Base-by-base conservation (phyloP, 306 rosid genomes). In the Rosa rugosa region DNA sequence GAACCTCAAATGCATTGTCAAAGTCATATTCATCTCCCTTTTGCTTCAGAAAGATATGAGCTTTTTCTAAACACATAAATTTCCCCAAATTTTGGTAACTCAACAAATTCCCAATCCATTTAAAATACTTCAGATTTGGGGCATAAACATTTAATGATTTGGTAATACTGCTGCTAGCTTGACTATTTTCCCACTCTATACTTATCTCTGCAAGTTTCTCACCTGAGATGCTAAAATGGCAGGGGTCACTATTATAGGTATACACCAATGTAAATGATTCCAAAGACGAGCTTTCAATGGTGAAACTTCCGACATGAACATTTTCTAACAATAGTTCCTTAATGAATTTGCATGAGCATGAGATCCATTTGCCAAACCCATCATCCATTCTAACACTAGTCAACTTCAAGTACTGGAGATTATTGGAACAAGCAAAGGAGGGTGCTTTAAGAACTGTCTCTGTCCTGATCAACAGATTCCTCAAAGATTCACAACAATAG, bases 201-300 rank as follows among this genome's bases (percentile, higher is more conserved):
- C 2, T 14, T 25, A 77, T 14, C 23, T 11, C 16, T 8, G 7
- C 50, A 16, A 77, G 75, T 22, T 36, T 50, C 66, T 50, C 74
- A 11, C 51, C 80, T 8, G 42, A 77, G 38, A 77, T 45, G 17
- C 12, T 50, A 9, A 68, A 34, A 67, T 66, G 74, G 13, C 44
- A 3, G 51, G 65, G 36, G 8, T 51, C 66, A 14, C 36, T 0
- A 18, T 38, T 4, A 31, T 11, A 62, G 67, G 18, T n/a, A 27
- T 11, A 23, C 10, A 14, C 0, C 69, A 34, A 60, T 4, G 42
- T 64, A 34, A 34, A 64, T 27, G 42, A 20, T 57, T 57, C 64
- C 49, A 60, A 45, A 2, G 78, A 60, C 3, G 78, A 23, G 64
- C 70, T 50, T 42, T 14, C 63, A 31, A 77, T 40, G 12, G 11